phyloP scores from a whole-genome alignment of 139 green algal species.

The Chlorella sp. region DNA sequence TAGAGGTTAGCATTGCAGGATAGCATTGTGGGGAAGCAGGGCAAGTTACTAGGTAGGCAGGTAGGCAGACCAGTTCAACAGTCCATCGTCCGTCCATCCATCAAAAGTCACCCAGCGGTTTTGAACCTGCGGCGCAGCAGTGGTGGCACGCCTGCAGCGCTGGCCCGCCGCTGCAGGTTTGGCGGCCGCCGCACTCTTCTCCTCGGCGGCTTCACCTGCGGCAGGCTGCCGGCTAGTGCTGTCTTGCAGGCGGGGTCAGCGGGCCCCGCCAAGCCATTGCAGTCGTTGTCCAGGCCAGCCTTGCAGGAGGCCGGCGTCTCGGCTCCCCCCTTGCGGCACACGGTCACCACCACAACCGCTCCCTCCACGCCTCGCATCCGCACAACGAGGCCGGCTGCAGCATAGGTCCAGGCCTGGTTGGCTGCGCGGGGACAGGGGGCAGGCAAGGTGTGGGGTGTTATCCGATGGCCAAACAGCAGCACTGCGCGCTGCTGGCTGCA shows the following conservation, averaged over 20 bases:
- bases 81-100: neutral
- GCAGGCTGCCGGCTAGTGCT: neutral
- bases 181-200: neutral
- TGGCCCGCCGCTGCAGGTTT: neutral
- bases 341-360: neutral
- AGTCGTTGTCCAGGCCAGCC: conserved; percentile 49
- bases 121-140: neutral
- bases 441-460: neutral
- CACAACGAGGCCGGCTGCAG: conserved; percentile 5
- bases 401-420: conserved; percentile 13
- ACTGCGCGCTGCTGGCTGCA: no score
- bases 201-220: neutral
- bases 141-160: neutral
- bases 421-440: neutral
- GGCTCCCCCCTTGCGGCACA: conserved; percentile 11
- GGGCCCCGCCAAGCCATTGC: conserved; percentile 42
- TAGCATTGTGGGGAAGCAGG: no score
- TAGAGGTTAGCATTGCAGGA: neutral
- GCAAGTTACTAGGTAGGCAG: no score
- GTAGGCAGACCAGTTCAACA: neutral
- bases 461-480: no score
- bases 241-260: conserved; percentile 19
- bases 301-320: conserved; percentile 1
- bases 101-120: neutral
- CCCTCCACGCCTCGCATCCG: neutral